phyloP scores from a whole-genome alignment of 257 asterid genomes.

The Nicotiana otophora region DNA sequence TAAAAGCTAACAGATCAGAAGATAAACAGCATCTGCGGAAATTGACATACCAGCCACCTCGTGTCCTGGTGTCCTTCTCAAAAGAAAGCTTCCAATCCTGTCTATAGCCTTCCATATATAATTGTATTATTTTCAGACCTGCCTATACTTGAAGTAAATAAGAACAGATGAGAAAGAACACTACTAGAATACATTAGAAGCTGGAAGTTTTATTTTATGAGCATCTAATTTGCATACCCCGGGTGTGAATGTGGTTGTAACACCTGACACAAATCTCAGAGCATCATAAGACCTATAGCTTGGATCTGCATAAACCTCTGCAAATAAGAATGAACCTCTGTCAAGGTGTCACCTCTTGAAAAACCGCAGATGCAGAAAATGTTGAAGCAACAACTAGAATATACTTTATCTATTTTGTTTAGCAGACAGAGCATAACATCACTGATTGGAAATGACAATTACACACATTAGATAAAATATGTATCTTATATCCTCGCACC shows the following conservation, averaged over 20 bases:
- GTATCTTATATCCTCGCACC: background rate
- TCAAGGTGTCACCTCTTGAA: background rate
- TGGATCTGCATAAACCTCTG: slow-evolving; percentile 98
- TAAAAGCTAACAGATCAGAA: background rate
- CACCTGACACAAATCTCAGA: slow-evolving; percentile 68
- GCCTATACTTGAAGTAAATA: slow-evolving; percentile 35
- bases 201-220: background rate
- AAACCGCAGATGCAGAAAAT: background rate
- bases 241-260: slow-evolving; percentile 76
- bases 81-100: slow-evolving; percentile 96
- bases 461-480: background rate
- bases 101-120: slow-evolving; percentile 82
- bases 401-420: background rate
- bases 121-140: slow-evolving; percentile 73
- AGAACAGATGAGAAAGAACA: background rate
- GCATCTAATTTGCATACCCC: slow-evolving; percentile 46
- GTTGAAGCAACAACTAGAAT: background rate
- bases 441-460: background rate
- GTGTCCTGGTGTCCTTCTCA: slow-evolving; percentile 87
- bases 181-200: background rate
- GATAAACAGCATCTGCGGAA: background rate
- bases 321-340: slow-evolving; percentile 20
- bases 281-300: slow-evolving; percentile 71
- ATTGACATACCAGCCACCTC: slow-evolving; percentile 86
- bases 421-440: background rate